Percentiles rank a stretch among this genome's conserved stretches.
Conservation (phyloP, 2,329 filamentous ascomycete genomes). For the Claviceps quebecensis region DNA sequence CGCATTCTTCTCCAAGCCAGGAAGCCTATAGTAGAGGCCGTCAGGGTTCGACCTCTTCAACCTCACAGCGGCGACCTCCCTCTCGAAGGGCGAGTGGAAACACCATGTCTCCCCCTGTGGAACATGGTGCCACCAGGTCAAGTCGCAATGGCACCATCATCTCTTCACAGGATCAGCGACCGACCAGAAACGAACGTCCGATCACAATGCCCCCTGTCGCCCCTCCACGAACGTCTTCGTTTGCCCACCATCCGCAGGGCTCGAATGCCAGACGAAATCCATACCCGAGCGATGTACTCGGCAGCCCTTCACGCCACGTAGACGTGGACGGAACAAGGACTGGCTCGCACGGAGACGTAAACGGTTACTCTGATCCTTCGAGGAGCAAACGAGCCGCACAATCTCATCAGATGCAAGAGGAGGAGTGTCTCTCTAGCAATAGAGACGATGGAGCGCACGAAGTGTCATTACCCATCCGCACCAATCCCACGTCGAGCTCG, state of each 20-base stretch:
- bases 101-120: conserved; percentile 22
- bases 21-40: conserved; percentile 42
- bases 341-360: conserved; percentile 19
- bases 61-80: conserved; percentile 37
- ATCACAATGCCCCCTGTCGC: conserved; percentile 50
- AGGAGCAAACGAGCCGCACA: conserved; percentile 17
- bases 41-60: conserved; percentile 31
- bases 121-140: conserved; percentile 30
- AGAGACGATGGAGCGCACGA: conserved; percentile 25
- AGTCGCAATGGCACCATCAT: conserved; percentile 30
- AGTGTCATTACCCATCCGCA: conserved; percentile 31
- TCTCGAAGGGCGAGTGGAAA: conserved; percentile 39
- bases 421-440: conserved; percentile 24
- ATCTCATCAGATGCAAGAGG: conserved; percentile 20
- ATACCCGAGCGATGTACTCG: conserved; percentile 30
- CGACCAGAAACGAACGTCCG: conserved; percentile 34
- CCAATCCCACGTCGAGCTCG: conserved; percentile 28
- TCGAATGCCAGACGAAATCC: conserved; percentile 30
- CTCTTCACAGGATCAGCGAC: conserved; percentile 29
- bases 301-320: conserved; percentile 27
- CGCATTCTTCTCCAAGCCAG: conserved; percentile 36
- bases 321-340: conserved; percentile 22
- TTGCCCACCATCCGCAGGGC: conserved; percentile 32
- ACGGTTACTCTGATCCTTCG: conserved; percentile 15
- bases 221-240: conserved; percentile 74